A percentile compares a stretch with the other conserved stretches of the same genome.
These are phyloP conservation scores for Plenodomus lindquistii DNA, from an alignment of 2,329 filamentous ascomycete genomes.

Conservation along the genomic window DNA sequence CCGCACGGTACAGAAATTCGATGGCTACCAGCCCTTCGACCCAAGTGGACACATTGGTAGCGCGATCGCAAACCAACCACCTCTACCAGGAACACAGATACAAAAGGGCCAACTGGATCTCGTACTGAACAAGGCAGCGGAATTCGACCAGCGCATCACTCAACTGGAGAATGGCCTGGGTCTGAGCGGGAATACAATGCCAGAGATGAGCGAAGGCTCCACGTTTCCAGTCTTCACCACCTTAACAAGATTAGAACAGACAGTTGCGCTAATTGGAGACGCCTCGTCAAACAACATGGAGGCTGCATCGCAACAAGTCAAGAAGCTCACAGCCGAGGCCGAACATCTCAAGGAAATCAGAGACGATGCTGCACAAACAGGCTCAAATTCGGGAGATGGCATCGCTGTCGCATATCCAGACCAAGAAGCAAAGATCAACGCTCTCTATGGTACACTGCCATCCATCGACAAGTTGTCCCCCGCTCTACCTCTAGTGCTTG, in stretches of 20 bases:
- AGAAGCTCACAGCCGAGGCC: slow-evolving; percentile 71
- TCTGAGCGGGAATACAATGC: slow-evolving; percentile 69
- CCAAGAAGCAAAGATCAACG: slow-evolving; percentile 84
- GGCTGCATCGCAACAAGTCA: slow-evolving; percentile 69
- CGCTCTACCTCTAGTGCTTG: slow-evolving; percentile 80
- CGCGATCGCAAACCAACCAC: slow-evolving; percentile 36
- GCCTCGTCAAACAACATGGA: slow-evolving; percentile 75
- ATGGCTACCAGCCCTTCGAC: slow-evolving; percentile 35
- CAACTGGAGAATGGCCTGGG: slow-evolving; percentile 82
- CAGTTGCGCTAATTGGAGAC: slow-evolving; percentile 74
- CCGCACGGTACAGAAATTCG: slow-evolving; percentile 40
- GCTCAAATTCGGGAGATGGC: slow-evolving; percentile 9
- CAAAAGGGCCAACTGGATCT: slow-evolving; percentile 52
- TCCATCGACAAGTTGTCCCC: slow-evolving; percentile 87
- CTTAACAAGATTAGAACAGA: slow-evolving; percentile 77
- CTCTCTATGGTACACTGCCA: slow-evolving; percentile 83
- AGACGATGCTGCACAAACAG: slow-evolving; percentile 26
- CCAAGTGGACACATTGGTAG: slow-evolving; percentile 29
- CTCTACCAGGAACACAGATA: slow-evolving; percentile 38
- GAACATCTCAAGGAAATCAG: slow-evolving; percentile 67
- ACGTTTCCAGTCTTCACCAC: slow-evolving; percentile 75
- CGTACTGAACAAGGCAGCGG: slow-evolving; percentile 76
- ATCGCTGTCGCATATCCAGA: slow-evolving; percentile 58
- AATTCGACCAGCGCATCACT: slow-evolving; percentile 82
- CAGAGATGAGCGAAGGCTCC: slow-evolving; percentile 58